phyloP scores from a whole-genome alignment of 129 eudicot species.

The carrot (Daucus carota) region DH1_v3.0 NC_030384.2:18092501-18093000 shows the following conservation, averaged over 20 bases:
- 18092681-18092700: constrained; percentile 3
- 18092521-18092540: not conserved
- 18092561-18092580: not conserved
- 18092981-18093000: too few species aligned
- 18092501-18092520: constrained; percentile 2
- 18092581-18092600: too few species aligned
- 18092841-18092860: not conserved
- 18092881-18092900: not conserved
- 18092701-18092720: constrained; percentile 7
- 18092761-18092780: too few species aligned
- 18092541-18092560: not conserved
- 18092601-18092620: constrained; percentile 11
- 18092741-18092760: too few species aligned
- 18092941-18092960: not conserved
- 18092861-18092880: not conserved
- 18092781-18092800: too few species aligned
- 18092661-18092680: not conserved
- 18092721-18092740: too few species aligned
- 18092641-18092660: constrained; percentile 16
- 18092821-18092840: not conserved
- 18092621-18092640: constrained; percentile 19
- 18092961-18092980: too few species aligned
- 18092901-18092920: not conserved
- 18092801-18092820: too few species aligned
- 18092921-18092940: not conserved